These are phyloP conservation scores for Ilyonectria destructans DNA, from an alignment of 2,329 filamentous ascomycete species.

Conservation along the genomic window DNA sequence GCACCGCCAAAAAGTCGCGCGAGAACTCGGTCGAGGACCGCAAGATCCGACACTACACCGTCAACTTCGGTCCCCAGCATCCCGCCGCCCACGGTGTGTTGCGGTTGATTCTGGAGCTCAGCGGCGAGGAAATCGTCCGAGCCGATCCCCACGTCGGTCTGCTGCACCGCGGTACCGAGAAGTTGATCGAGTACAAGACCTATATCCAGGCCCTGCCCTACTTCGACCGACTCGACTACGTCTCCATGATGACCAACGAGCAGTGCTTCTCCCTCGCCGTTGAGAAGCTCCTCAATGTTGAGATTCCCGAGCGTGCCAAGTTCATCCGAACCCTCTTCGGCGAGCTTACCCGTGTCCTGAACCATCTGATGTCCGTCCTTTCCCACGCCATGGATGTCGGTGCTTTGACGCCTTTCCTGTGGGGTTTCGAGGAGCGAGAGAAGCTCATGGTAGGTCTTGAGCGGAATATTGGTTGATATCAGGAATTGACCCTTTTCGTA, in stretches of 20 bases:
- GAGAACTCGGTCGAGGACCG: slow-evolving; percentile 72
- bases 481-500: slow-evolving; percentile 56
- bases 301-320: slow-evolving; percentile 95
- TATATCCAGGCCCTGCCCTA: slow-evolving; percentile 98
- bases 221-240: slow-evolving; percentile 98
- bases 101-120: slow-evolving; percentile 96
- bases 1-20: slow-evolving; percentile 62
- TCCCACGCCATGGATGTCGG: slow-evolving; percentile 99
- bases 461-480: not conserved
- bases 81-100: slow-evolving; percentile 98
- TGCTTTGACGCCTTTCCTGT: slow-evolving; percentile 97
- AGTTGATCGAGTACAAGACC: slow-evolving; percentile 99
- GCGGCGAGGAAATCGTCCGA: slow-evolving; percentile 97
- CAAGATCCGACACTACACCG: slow-evolving; percentile 98
- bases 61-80: slow-evolving; percentile 99
- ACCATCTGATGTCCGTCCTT: slow-evolving; percentile 98
- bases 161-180: slow-evolving; percentile 97
- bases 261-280: slow-evolving; percentile 96
- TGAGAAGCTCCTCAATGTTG: slow-evolving; percentile 97
- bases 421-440: slow-evolving; percentile 99
- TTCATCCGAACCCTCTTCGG: slow-evolving; percentile 97
- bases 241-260: slow-evolving; percentile 99
- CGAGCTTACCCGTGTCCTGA: slow-evolving; percentile 93
- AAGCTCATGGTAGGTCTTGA: slow-evolving; percentile 90
- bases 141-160: slow-evolving; percentile 97